phyloP scores from a whole-genome alignment of 2,329 filamentous ascomycete genomes.

The Talaromyces sp. region DNA sequence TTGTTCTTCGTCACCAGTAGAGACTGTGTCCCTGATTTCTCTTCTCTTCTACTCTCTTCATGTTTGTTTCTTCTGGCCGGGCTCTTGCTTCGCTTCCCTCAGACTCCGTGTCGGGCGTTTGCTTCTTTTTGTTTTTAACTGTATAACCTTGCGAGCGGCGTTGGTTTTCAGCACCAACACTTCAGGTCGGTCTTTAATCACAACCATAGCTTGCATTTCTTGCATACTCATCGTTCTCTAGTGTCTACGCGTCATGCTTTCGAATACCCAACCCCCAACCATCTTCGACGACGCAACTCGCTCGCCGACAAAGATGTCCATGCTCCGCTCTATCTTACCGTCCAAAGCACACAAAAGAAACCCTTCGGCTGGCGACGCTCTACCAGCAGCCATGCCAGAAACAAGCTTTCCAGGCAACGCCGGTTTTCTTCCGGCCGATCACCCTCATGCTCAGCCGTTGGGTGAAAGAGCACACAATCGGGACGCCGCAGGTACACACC shows the following conservation, averaged over 20 bases:
- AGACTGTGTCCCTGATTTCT: constrained; percentile 1
- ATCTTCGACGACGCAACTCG: constrained; percentile 40
- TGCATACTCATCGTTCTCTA: neutral
- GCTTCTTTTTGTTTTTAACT: neutral
- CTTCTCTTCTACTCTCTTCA: neutral
- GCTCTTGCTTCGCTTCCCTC: constrained; percentile 8
- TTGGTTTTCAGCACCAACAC: neutral
- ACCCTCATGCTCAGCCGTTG: constrained; percentile 44
- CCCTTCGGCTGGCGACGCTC: constrained; percentile 38
- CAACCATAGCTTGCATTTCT: neutral
- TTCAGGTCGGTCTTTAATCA: neutral
- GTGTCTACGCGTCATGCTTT: constrained; percentile 30
- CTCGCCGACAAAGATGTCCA: constrained; percentile 38
- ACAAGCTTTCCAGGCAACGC: constrained; percentile 29
- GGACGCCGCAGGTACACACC: constrained; percentile 32
- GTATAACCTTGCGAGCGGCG: constrained; percentile 4
- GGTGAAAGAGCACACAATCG: constrained; percentile 40
- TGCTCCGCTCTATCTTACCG: constrained; percentile 54
- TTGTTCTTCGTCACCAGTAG: constrained; percentile 5
- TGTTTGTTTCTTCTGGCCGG: constrained; percentile 11
- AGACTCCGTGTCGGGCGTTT: constrained; percentile 1
- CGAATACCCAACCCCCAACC: constrained; percentile 28
- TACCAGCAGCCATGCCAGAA: constrained; percentile 22
- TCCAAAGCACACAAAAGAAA: constrained; percentile 48
- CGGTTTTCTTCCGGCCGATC: constrained; percentile 51